Evolutionary conservation across 257 asterid genomes (phyloP), one percentile per base, ranked within the genome.

Genomic region (Lycium barbarum): DNA sequence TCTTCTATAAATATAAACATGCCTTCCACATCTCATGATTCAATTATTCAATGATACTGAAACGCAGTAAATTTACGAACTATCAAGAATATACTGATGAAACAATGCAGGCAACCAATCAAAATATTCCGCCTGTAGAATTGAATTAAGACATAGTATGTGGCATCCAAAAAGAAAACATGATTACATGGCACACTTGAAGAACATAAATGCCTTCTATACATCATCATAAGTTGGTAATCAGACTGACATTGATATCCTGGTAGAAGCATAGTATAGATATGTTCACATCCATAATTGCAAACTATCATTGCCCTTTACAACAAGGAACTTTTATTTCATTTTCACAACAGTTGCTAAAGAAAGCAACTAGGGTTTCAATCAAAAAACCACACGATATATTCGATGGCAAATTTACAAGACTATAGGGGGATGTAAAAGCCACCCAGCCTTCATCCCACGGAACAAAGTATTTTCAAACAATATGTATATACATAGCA

Each of bases 331-430:
- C 63, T 76, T 26, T 76, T 51, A 20, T 51, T 76, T 76, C 82
- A 76, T 22, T 76, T 51, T 76, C 82, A 76, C 11, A 14, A 53
- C 43, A 3, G 63, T 9, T 26, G n/a, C 43, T 51, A 26, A 74
- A 74, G 20, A 51, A 76, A 49, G 47, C 61, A 76, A 76, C 38
- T 22, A 76, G 45, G 82, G 26, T 76, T 57, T 76, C 82, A 76
- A 76, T 26, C 82, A 76, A 76, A 40, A 70, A 76, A 76, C 63
- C 26, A 76, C 22, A 76, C 63, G 63, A 49, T 76, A 54, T 54
- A 51, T 22, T 76, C 33, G 63, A 76, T 76, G 62, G 82, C 47
- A 51, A 76, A 76, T 76, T 76, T 76, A 76, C 82, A 76, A 51
- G 63, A 51, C 63, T 76, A 22, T 26, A 76, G 3, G 22, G 63